Evolutionary conservation across 2,329 filamentous ascomycete genomes (phyloP).

Genomic region (Hansfordia pulvinata): DNA sequence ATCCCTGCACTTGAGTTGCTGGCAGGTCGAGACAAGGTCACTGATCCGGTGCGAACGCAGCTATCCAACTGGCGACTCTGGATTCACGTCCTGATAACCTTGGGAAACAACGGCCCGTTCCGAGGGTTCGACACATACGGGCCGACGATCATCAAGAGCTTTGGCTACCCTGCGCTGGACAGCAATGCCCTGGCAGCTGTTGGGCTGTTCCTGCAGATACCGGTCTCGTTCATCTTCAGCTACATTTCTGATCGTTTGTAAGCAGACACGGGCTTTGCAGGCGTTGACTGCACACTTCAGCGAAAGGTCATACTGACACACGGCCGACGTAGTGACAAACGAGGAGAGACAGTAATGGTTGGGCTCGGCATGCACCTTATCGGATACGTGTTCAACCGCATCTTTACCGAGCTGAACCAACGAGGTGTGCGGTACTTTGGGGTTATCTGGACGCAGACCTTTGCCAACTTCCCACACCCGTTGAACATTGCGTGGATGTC

Average conservation of each 20-base stretch:
- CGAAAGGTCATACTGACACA: neutral
- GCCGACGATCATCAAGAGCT: constrained; percentile 35
- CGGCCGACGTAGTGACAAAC: constrained; percentile 20
- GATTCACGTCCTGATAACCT: constrained; percentile 34
- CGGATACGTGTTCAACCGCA: constrained; percentile 39
- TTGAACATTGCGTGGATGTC: constrained; percentile 49
- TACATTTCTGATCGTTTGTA: constrained; percentile 37
- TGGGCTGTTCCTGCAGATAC: constrained; percentile 37
- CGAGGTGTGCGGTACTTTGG: constrained; percentile 35
- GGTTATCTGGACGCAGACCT: constrained; percentile 40
- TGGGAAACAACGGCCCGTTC: constrained; percentile 33
- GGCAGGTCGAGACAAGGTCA: too few species aligned
- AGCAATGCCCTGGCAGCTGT: constrained; percentile 42
- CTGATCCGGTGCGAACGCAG: constrained; percentile 12
- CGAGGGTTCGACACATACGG: constrained; percentile 36
- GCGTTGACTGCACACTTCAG: too few species aligned
- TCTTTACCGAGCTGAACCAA: constrained; percentile 29
- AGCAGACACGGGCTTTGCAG: too few species aligned
- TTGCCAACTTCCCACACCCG: constrained; percentile 39
- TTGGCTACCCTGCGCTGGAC: constrained; percentile 32
- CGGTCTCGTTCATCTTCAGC: constrained; percentile 35
- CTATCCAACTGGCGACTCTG: constrained; percentile 37
- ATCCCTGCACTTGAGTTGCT: neutral
- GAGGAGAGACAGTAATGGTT: constrained; percentile 37
- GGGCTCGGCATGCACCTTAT: constrained; percentile 32